A percentile compares a stretch with the other conserved stretches of the same genome.
Conservation (phyloP, 306 rosid species). For the Quercus alba region DNA sequence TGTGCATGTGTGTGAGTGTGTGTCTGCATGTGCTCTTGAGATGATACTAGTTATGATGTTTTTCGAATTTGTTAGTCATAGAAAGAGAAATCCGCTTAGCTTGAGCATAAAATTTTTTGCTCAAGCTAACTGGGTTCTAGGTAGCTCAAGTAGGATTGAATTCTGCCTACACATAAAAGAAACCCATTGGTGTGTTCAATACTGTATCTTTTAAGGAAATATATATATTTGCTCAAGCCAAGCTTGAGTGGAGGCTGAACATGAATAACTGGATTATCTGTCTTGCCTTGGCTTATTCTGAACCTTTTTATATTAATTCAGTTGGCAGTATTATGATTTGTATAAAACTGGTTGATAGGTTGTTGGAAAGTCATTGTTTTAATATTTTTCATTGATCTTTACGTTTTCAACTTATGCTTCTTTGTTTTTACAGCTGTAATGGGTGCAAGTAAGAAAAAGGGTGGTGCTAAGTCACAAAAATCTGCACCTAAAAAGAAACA, state of each 20-base stretch:
- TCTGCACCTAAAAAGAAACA: constrained; percentile 37
- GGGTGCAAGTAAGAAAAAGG: constrained; percentile 48
- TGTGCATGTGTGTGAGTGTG: neutral
- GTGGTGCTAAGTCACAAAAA: constrained; percentile 17
- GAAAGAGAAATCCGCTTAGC: too few species aligned
- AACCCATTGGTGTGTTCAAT: too few species aligned
- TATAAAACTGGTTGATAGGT: neutral
- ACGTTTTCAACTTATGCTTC: neutral
- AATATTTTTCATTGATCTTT: neutral
- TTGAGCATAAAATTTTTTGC: too few species aligned
- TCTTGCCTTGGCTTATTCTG: neutral
- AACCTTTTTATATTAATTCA: neutral
- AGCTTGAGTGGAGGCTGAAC: neutral
- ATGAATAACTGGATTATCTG: neutral
- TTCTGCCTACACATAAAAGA: too few species aligned
- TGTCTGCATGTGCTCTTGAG: neutral
- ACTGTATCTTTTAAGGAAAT: too few species aligned
- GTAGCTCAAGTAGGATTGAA: too few species aligned
- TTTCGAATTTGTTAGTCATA: neutral
- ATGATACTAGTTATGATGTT: neutral
- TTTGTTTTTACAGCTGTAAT: constrained; percentile 18
- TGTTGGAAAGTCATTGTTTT: neutral
- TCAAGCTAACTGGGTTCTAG: too few species aligned
- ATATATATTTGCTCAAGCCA: neutral
- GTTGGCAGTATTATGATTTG: neutral